Evolutionary conservation across 768 basidiomycete species (phyloP).

Genomic region (Calocera viscosa): DNA sequence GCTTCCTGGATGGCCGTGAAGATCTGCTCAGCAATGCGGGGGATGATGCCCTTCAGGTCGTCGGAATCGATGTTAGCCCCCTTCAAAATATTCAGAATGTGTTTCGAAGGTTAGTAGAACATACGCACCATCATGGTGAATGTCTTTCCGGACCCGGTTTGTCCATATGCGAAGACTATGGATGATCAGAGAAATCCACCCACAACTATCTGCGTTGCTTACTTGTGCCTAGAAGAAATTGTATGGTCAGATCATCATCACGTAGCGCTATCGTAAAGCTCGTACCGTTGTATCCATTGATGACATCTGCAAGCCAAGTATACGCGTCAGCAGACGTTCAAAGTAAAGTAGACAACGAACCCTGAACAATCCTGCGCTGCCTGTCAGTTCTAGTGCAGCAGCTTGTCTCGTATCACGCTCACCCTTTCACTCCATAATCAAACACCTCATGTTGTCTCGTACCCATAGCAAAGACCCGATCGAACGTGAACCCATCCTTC

Average conservation of each 20-base stretch:
- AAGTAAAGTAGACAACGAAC: slow-evolving; percentile 29
- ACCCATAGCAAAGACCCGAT: slow-evolving; percentile 86
- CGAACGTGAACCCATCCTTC: slow-evolving; percentile 96
- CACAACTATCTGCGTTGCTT: neutral
- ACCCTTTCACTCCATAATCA: slow-evolving; percentile 98
- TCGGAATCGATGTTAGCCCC: slow-evolving; percentile 92
- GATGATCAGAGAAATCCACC: neutral
- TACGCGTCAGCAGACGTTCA: slow-evolving; percentile 12
- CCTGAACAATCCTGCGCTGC: slow-evolving; percentile 67
- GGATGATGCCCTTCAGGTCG: slow-evolving; percentile 92
- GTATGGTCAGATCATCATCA: slow-evolving; percentile 12
- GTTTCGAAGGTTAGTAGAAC: slow-evolving; percentile 12
- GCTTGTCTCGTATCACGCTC: slow-evolving; percentile 26
- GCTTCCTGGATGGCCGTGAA: slow-evolving; percentile 96
- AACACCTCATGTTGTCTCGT: slow-evolving; percentile 90
- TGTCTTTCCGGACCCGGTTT: slow-evolving; percentile 81
- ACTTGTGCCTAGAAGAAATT: slow-evolving; percentile 4
- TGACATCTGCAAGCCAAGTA: slow-evolving; percentile 56
- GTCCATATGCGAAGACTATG: slow-evolving; percentile 44
- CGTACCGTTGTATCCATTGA: slow-evolving; percentile 97
- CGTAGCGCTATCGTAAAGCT: slow-evolving; percentile 37
- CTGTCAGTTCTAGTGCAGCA: slow-evolving; percentile 15
- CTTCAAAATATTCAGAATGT: slow-evolving; percentile 32
- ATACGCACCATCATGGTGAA: slow-evolving; percentile 91
- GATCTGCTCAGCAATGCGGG: slow-evolving; percentile 96